Evolutionary conservation across 305 asterid genomes (phyloP), one percentile per base, ranked within the genome.

Genomic region (Fraxinus sp.): DNA sequence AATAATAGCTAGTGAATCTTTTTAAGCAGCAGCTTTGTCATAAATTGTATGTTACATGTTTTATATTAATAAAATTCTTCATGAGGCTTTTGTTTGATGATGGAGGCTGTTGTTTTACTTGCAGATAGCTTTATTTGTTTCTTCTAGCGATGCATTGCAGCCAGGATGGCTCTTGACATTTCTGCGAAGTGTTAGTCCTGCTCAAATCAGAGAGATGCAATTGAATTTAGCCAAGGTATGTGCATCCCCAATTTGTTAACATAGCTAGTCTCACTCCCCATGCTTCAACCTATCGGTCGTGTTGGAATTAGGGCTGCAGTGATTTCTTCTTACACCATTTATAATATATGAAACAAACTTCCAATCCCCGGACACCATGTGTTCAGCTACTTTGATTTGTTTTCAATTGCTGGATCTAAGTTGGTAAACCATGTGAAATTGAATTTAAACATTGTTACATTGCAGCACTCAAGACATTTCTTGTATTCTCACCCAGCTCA

Each of bases 401-500:
- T 28, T 70, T 14, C 75, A 0, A 70, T 30, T 30, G 13, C 77
- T n/a, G 24, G 46, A 72, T 72, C 77, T 72, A 7, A 72, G 41
- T 74, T 82, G 35, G 33, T 36, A 77, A 71, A 36, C n/a, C 20
- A 32, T 59, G 59, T 70, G 24, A 39, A 57, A 32, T 83, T 81
- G 14, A 64, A 33, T 24, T 66, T 80, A 41, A 78, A 75, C 73
- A 43, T 82, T 74, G 79, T 8, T 87, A 70, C 46, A 43, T 86
- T 89, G 84, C 98, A 96, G 99, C 91, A 91, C 84, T 88, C 96
- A 9, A 92, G 92, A 86, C 97, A 96, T 87, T 93, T 96, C 83
- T 71, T 92, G 35, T 96, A 91, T 85, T 95, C 99, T 33, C 97
- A 96, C 90, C 99, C 99, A 18, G 98, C 99, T 82, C 91, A 88